These are phyloP conservation scores for Fusarium redolens DNA, from an alignment of 2,329 filamentous ascomycete genomes.

Conservation along the genomic window DNA sequence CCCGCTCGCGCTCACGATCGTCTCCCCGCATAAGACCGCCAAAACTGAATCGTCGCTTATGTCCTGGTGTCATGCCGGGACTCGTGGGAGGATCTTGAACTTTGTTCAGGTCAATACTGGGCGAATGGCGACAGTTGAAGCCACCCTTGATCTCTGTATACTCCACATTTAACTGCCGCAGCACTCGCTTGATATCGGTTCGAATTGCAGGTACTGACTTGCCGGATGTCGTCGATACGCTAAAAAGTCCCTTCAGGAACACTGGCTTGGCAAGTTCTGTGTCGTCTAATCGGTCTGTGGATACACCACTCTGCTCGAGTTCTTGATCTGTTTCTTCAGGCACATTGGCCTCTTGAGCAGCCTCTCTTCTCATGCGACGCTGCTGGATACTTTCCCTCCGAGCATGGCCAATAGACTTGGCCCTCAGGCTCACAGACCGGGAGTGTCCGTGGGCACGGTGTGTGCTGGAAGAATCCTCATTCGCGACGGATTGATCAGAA, in stretches of 20 bases:
- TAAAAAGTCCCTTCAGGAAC: constrained; percentile 95
- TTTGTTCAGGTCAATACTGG: constrained; percentile 88
- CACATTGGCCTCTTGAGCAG: constrained; percentile 79
- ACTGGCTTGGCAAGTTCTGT: constrained; percentile 92
- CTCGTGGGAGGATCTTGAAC: constrained; percentile 73
- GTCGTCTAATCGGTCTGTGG: constrained; percentile 70
- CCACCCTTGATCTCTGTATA: constrained; percentile 93
- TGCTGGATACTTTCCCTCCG: constrained; percentile 93
- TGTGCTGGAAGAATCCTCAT: constrained; percentile 63
- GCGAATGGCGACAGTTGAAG: constrained; percentile 87
- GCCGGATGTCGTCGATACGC: constrained; percentile 94
- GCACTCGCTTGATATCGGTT: constrained; percentile 87
- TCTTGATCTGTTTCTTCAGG: constrained; percentile 93
- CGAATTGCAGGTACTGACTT: constrained; percentile 89
- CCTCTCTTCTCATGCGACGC: constrained; percentile 79
- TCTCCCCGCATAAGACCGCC: constrained; percentile 70
- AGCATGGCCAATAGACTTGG: constrained; percentile 90
- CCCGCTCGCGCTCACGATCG: constrained; percentile 74
- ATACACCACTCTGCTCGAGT: constrained; percentile 69
- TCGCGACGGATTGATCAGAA: constrained; percentile 77
- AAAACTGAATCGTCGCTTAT: constrained; percentile 86
- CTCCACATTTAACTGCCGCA: constrained; percentile 89
- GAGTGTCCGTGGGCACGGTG: constrained; percentile 64
- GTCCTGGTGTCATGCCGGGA: constrained; percentile 66
- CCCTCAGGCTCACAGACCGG: constrained; percentile 74